These are phyloP conservation scores for Tetrapisispora pingtungensis DNA, from an alignment of 805 yeast genomes.

Conservation along the genomic window DNA sequence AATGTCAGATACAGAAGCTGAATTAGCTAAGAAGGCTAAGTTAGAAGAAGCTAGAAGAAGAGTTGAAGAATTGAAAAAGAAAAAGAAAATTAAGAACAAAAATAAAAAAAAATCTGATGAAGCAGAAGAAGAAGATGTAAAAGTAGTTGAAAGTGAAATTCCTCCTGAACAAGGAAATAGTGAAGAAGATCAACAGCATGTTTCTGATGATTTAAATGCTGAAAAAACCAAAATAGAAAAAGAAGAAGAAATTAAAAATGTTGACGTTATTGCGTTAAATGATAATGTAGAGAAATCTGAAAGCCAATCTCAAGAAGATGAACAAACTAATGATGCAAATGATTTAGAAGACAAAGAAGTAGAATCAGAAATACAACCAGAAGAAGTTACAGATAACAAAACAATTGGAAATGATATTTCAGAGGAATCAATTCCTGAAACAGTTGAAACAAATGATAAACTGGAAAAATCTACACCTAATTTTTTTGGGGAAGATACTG, in stretches of 20 bases:
- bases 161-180: too few relatives aligned
- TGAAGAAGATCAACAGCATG: too few relatives aligned
- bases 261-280: too few relatives aligned
- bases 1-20: conserved; percentile 26
- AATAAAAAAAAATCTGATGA: conserved; percentile 28
- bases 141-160: background rate
- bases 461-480: background rate
- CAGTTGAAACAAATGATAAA: background rate
- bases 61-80: conserved; percentile 59
- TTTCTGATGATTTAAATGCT: too few relatives aligned
- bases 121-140: conserved; percentile 1
- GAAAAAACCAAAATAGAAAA: too few relatives aligned
- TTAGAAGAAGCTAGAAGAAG: conserved; percentile 67
- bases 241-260: too few relatives aligned
- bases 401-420: background rate
- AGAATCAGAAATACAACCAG: too few relatives aligned
- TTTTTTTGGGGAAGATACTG: conserved; percentile 7
- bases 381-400: background rate
- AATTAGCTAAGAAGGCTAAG: conserved; percentile 39
- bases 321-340: too few relatives aligned
- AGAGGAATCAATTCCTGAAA: background rate
- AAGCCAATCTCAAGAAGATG: too few relatives aligned
- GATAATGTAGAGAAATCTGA: conserved; percentile 1
- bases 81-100: conserved; percentile 39
- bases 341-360: conserved; percentile 1